These are phyloP conservation scores for Claviceps quebecensis DNA, from an alignment of 2,329 filamentous ascomycete genomes.

Conservation along the genomic window DNA sequence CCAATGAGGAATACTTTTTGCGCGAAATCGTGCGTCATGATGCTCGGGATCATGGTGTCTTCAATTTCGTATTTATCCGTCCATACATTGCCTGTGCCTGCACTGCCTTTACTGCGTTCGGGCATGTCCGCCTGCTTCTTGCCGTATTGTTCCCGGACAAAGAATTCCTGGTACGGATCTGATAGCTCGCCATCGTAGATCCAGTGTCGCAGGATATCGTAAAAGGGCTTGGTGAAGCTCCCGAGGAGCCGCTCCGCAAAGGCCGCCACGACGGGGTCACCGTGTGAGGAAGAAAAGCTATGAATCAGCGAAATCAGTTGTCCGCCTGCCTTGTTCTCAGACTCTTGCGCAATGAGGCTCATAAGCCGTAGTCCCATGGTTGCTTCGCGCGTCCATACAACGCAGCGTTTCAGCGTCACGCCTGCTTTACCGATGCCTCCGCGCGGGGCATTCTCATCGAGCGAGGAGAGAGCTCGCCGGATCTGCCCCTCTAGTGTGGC, in stretches of 20 bases:
- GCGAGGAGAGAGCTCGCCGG: conserved; percentile 58
- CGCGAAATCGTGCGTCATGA: conserved; percentile 85
- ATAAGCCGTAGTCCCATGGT: conserved; percentile 90
- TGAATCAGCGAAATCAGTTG: conserved; percentile 91
- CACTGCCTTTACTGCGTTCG: conserved; percentile 37
- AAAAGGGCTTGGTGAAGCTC: conserved; percentile 87
- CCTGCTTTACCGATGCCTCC: conserved; percentile 69
- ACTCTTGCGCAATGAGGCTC: conserved; percentile 87
- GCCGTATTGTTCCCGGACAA: conserved; percentile 67
- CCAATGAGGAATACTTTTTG: conserved; percentile 95
- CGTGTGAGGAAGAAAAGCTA: conserved; percentile 81
- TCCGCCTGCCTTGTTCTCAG: conserved; percentile 68
- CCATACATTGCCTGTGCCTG: conserved; percentile 68
- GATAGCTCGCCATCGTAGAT: conserved; percentile 96
- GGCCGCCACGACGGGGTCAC: conserved; percentile 83
- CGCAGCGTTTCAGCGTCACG: conserved; percentile 86
- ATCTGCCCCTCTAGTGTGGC: conserved; percentile 91
- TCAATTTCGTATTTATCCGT: conserved; percentile 91
- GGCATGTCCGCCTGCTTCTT: conserved; percentile 30
- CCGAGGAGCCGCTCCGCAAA: conserved; percentile 82
- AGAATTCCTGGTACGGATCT: conserved; percentile 94
- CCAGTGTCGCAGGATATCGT: conserved; percentile 91
- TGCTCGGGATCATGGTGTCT: conserved; percentile 76
- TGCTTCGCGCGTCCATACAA: conserved; percentile 94
- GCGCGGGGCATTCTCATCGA: conserved; percentile 54